Evolutionary conservation across 345 rosid species (phyloP), one percentile per base, ranked within the genome.

Genomic region (Syzygium grande): DNA sequence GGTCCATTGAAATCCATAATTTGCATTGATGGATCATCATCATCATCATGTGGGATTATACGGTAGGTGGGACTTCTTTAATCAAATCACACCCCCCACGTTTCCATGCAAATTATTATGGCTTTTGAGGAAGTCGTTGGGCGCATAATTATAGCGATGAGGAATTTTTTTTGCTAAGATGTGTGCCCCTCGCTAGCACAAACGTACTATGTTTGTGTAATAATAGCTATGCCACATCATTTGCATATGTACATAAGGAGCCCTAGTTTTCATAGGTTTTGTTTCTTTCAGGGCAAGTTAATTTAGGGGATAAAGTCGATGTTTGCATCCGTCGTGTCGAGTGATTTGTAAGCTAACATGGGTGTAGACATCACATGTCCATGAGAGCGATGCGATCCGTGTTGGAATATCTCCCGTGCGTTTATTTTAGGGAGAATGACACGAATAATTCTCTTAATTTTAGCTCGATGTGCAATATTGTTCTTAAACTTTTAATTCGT

Each of bases 401-500:
- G 59, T 22, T 55, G 1, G 59, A 21, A 55, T 55, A 21, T 21
- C 59, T 21, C 3, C 1, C 25, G 7, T 21, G 59, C 21, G 22
- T 8, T 15, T 7, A 8, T 21, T 55, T 55, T 7, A 7, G 6
- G 25, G 10, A 55, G 9, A 21, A 55, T 7, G 11, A 21, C 27
- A 19, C 10, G 25, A 54, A 73, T 19, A 11, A 19, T 73, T 1
- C 2, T 41, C 2, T 9, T 0, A 34, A 34, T 0, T 73, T 34
- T 34, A 1, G 14, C 7, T 0, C 1, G 1, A 19, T 73, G 14
- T 1, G 1, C 0, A 73, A 0, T 68, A 0, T 2, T 0, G 0
- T 5, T 3, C 0, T 0, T 13, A 0, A 6, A n/a, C 17, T 61
- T 61, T n/a, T 61, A 27, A 3, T 68, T 4, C 9, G 6, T 68